Percentiles rank a stretch among this genome's conserved stretches.
Conservation (phyloP, 2,329 filamentous ascomycete genomes). For the Pseudogymnoascus sp. region DNA sequence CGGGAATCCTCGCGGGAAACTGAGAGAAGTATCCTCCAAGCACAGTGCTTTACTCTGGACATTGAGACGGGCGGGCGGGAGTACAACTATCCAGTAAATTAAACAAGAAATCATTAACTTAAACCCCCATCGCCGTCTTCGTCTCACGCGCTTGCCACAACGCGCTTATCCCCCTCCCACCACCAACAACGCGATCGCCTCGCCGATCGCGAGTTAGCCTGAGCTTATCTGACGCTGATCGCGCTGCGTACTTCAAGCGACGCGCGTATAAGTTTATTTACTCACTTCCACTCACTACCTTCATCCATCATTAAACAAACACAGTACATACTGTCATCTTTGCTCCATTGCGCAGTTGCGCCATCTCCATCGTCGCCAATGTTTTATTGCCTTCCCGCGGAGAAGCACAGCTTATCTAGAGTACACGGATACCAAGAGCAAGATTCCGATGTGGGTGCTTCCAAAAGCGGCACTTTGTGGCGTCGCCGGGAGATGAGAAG, state of each 20-base stretch:
- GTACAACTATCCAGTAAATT: neutral
- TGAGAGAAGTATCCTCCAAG: neutral
- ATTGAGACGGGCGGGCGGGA: no score
- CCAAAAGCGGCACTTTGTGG: neutral
- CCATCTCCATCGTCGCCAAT: neutral
- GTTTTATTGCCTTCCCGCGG: neutral
- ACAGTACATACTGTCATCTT: no score
- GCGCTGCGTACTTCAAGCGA: slow-evolving; percentile 52
- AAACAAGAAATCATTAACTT: neutral
- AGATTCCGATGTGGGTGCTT: neutral
- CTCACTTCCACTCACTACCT: slow-evolving; percentile 42
- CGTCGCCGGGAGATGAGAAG: neutral
- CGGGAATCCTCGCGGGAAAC: neutral
- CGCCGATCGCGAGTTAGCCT: neutral
- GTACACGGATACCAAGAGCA: neutral
- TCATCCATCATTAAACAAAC: no score
- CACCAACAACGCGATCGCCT: neutral
- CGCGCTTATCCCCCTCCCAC: neutral
- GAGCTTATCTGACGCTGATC: slow-evolving; percentile 14
- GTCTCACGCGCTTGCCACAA: neutral
- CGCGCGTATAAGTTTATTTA: slow-evolving; percentile 50
- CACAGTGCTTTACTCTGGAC: no score
- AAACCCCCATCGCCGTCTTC: neutral
- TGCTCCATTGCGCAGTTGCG: no score
- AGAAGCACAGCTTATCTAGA: neutral